phyloP scores from a whole-genome alignment of 495 filamentous ascomycete species.

The Aspergillus panamensis region DNA sequence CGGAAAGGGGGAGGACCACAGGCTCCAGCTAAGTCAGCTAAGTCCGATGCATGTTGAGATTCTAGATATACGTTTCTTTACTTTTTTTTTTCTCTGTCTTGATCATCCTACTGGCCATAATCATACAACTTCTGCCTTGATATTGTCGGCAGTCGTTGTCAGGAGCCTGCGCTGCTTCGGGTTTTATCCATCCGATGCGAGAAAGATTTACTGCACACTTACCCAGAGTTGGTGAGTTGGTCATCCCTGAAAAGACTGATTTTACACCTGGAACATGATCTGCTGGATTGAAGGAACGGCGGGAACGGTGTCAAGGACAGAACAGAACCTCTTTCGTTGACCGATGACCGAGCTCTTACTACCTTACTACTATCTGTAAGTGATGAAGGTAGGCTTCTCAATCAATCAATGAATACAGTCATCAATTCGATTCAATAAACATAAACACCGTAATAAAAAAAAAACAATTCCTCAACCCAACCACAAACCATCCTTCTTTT shows the following conservation, averaged over 20 bases:
- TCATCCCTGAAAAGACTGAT: not conserved
- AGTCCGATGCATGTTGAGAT: conserved; percentile 42
- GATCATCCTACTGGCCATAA: not conserved
- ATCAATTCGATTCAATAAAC: not conserved
- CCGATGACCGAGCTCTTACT: not conserved
- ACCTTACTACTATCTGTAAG: not conserved
- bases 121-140: not conserved
- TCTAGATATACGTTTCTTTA: conserved; percentile 29
- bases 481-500: not conserved
- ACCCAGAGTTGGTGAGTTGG: not conserved
- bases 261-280: not conserved
- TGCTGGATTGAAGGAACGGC: not conserved
- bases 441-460: not conserved
- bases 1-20: conserved; percentile 3
- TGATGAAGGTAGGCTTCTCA: conserved; percentile 1
- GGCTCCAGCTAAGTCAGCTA: conserved; percentile 51
- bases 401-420: not conserved
- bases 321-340: not conserved
- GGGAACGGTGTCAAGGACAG: not conserved
- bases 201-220: not conserved
- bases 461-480: too few relatives aligned
- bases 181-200: not conserved
- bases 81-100: conserved; percentile 5
- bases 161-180: not conserved
- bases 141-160: not conserved